These are phyloP conservation scores for Boeremia exigua DNA, from an alignment of 2,329 filamentous ascomycete species.

Conservation along the genomic window DNA sequence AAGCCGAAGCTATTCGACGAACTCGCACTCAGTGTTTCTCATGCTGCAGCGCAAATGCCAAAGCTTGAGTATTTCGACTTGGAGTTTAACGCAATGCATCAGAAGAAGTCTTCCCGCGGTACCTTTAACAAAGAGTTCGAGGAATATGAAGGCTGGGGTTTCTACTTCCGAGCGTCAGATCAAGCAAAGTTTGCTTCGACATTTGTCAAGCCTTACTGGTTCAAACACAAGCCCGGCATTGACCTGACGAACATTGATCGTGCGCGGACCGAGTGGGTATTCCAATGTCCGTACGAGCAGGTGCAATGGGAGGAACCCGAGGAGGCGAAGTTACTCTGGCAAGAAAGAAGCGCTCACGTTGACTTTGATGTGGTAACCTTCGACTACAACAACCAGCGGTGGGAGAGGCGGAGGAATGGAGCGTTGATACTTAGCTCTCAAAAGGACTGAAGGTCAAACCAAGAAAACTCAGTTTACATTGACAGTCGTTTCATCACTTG, in stretches of 20 bases:
- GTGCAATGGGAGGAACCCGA: constrained; percentile 4
- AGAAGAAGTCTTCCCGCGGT: no score
- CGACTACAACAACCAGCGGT: neutral
- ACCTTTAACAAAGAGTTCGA: no score
- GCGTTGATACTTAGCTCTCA: neutral
- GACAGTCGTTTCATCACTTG: no score
- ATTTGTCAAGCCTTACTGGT: neutral
- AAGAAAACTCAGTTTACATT: no score
- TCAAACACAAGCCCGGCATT: constrained; percentile 23
- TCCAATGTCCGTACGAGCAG: neutral
- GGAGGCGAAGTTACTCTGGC: neutral
- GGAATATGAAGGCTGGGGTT: neutral
- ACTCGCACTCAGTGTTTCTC: constrained; percentile 1
- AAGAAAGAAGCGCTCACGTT: neutral
- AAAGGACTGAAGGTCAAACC: no score
- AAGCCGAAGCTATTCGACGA: neutral
- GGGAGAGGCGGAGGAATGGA: constrained; percentile 1
- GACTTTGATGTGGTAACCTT: neutral
- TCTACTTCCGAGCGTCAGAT: neutral
- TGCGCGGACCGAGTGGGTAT: constrained; percentile 6
- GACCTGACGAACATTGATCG: constrained; percentile 32
- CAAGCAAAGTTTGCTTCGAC: neutral
- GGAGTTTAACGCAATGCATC: constrained; percentile 2
- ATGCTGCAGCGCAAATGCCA: neutral
- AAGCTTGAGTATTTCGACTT: constrained; percentile 1